These are phyloP conservation scores for Debaryomyces subglobosus DNA, from an alignment of 1,139 yeast species.

Conservation along the genomic window DNA sequence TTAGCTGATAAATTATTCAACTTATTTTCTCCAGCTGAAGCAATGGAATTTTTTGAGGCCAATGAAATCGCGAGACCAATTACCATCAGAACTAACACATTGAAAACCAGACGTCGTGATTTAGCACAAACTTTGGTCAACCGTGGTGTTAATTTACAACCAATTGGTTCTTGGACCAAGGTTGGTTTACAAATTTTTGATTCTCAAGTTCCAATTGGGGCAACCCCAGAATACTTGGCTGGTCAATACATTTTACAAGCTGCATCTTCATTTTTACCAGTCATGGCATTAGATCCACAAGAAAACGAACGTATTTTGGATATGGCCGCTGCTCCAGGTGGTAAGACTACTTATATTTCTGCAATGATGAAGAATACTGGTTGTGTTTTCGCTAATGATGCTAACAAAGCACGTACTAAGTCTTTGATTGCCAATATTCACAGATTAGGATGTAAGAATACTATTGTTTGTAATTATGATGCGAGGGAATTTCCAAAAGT, in stretches of 20 bases:
- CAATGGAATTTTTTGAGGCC: slow-evolving; percentile 97
- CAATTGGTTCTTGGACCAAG: slow-evolving; percentile 97
- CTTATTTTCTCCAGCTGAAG: slow-evolving; percentile 91
- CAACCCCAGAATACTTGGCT: slow-evolving; percentile 97
- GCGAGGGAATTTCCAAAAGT: slow-evolving; percentile 98
- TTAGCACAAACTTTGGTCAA: slow-evolving; percentile 93
- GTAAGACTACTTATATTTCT: slow-evolving; percentile 94
- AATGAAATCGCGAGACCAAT: slow-evolving; percentile 96
- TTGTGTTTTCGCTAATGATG: slow-evolving; percentile 95
- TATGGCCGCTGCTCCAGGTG: slow-evolving; percentile 99
- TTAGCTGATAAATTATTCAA: slow-evolving; percentile 92
- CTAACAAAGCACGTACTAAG: slow-evolving; percentile 94
- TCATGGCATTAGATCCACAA: slow-evolving; percentile 95
- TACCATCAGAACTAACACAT: slow-evolving; percentile 94
- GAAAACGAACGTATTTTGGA: slow-evolving; percentile 94
- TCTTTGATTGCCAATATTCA: slow-evolving; percentile 96
- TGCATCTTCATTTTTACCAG: slow-evolving; percentile 96
- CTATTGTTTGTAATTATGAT: slow-evolving; percentile 95
- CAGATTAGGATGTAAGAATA: slow-evolving; percentile 94
- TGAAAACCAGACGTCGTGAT: slow-evolving; percentile 93
- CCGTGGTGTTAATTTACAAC: slow-evolving; percentile 96
- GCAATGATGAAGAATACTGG: slow-evolving; percentile 99
- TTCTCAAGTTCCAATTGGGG: slow-evolving; percentile 98
- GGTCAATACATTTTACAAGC: slow-evolving; percentile 98
- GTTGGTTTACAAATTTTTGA: slow-evolving; percentile 97